A percentile compares a stretch with the other conserved stretches of the same genome.
Conservation (phyloP, 2,329 filamentous ascomycete species). For the Pseudocercospora macadamiae region DNA sequence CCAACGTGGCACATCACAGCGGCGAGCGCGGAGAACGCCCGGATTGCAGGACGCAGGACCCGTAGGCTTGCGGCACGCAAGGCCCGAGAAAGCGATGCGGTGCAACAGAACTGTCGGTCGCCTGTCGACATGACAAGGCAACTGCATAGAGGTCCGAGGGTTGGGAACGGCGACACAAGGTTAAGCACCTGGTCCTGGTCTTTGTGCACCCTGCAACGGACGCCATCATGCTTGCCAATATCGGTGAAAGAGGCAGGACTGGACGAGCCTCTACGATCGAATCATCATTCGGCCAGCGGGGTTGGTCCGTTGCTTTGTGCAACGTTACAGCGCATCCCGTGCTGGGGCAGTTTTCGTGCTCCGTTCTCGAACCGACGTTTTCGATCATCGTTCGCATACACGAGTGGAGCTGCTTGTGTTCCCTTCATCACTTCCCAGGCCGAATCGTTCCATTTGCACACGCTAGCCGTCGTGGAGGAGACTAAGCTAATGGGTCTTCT, state of each 20-base stretch:
- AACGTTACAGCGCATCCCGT: slow-evolving; percentile 27
- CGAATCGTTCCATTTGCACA: neutral
- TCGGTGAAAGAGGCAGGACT: slow-evolving; percentile 2
- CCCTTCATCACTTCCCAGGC: neutral
- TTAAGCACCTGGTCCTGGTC: slow-evolving; percentile 10
- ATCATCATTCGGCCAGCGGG: slow-evolving; percentile 10
- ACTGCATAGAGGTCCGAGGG: slow-evolving; percentile 13
- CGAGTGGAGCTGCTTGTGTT: neutral
- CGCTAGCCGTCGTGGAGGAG: neutral
- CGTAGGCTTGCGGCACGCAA: slow-evolving; percentile 8
- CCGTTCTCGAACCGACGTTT: slow-evolving; percentile 11
- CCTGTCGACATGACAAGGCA: slow-evolving; percentile 26
- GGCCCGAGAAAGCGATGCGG: slow-evolving; percentile 14
- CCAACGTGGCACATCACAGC: slow-evolving; percentile 23
- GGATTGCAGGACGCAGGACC: slow-evolving; percentile 7
- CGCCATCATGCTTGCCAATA: slow-evolving; percentile 15
- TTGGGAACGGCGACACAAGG: slow-evolving; percentile 12
- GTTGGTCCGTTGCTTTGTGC: slow-evolving; percentile 15
- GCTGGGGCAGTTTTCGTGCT: slow-evolving; percentile 16
- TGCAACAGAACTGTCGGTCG: slow-evolving; percentile 31
- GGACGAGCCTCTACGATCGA: neutral
- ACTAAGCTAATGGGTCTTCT: slow-evolving; percentile 13
- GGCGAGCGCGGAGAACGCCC: slow-evolving; percentile 11
- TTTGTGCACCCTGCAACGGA: slow-evolving; percentile 1
- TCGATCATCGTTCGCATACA: slow-evolving; percentile 19